Base-by-base conservation (phyloP, 2,329 filamentous ascomycete genomes). In the Penicillium nordicum region DNA sequence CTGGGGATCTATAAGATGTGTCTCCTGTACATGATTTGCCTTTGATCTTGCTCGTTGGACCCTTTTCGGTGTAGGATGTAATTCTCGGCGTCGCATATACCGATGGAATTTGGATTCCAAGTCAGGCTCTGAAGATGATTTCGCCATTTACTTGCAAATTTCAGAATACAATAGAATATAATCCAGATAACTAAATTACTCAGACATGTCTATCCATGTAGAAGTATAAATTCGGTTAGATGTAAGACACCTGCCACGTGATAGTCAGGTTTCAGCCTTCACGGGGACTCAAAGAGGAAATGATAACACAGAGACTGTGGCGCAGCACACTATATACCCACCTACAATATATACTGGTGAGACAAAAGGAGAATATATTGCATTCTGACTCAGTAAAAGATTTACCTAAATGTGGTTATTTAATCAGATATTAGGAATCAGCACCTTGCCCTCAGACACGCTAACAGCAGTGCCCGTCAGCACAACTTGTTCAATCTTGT, bases 381-480 rank as follows among this genome's bases (percentile, higher is more conserved):
- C 2, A 38, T 38, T 18, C n/a, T 55, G 30, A 47, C 36, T 32
- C 34, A 54, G 38, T 25, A 16, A 10, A 14, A 25, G 21, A 16
- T 43, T 14, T 25, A 21, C 11, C 11, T 18, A 18, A 18, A 18
- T 18, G 18, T 18, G 18, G 18, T 18, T 18, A 18, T 18, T 18
- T 52, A 44, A 45, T 56, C 47, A 58, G n/a, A 30, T 49, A 14
- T 50, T 54, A 32, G 69, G 68, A 43, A 70, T 52, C 21, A 63
- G 55, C 21, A 75, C 66, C n/a, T 59, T 65, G 5, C 72, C 72
- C 57, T 73, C 67, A 21, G 69, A 70, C 21, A 74, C 69, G 54
- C 67, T 65, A 18, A 75, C 71, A 6, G 74, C 70, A 44, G 62
- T 66, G 0, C 74, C 73, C 32, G 63, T 70, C 54, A 76, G 42